Conservation (phyloP, 1,284 basidiomycete species). For the Heterobasidion occidentale region DNA sequence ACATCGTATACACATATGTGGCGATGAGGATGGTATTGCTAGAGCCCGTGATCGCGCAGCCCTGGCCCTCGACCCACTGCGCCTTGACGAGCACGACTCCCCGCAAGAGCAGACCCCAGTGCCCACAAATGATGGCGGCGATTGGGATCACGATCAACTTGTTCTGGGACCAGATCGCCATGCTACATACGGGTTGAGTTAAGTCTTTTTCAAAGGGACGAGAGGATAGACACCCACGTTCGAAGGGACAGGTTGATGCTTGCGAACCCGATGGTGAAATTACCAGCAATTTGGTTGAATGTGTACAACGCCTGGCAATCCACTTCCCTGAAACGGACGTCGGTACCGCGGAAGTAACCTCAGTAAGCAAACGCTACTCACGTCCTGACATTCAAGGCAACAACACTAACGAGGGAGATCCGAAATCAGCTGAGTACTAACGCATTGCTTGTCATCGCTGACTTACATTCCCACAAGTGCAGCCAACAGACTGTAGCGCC, state of each 20-base stretch:
- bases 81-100: constrained; percentile 28
- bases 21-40: constrained; percentile 15
- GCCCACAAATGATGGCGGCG: constrained; percentile 54
- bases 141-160: constrained; percentile 49
- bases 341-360: not conserved
- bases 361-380: not conserved
- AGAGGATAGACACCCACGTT: constrained; percentile 38
- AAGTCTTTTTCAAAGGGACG: constrained; percentile 2
- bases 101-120: constrained; percentile 70
- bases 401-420: not conserved
- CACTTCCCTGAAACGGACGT: constrained; percentile 34
- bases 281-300: constrained; percentile 60
- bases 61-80: constrained; percentile 9
- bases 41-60: constrained; percentile 17
- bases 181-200: constrained; percentile 27
- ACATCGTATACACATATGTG: constrained; percentile 12
- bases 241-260: constrained; percentile 74
- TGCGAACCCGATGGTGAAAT: constrained; percentile 64
- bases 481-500: constrained; percentile 61
- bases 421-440: not conserved
- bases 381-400: not conserved
- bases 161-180: constrained; percentile 64
- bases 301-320: constrained; percentile 67
- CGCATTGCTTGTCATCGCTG: constrained; percentile 1
- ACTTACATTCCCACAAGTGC: constrained; percentile 66